Base-by-base conservation (phyloP, 2,329 filamentous ascomycete genomes). In the Stachybotrys chlorohalonatus region DNA sequence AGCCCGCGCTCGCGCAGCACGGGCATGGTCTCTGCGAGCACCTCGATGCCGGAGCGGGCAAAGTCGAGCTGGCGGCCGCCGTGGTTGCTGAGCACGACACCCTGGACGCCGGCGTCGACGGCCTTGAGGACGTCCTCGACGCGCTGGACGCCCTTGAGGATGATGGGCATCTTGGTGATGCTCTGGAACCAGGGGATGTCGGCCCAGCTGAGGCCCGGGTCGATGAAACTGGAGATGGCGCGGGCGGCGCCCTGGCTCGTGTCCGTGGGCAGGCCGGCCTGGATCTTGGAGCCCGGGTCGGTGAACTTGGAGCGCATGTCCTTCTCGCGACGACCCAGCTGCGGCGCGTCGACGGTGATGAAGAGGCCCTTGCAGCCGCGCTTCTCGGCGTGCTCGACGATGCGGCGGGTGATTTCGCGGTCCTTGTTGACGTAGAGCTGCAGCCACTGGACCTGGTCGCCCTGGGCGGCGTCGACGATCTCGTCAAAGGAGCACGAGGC, bases 381-480 rank as follows among this genome's bases (percentile, higher is more conserved):
- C 66, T 77, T 77, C 75, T 99, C 94, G 57, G 94, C 94, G 72
- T 97, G 90, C 73, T 93, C 72, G 51, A 99, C 88, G 62, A 99
- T 97, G 59, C 83, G 83, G 72, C 89, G 84, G 8, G 94, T 99
- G 70, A 99, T 93, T 36, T 80, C 82, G 55, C 94, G 87, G 75
- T 99, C 88, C 71, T 95, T 94, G 81, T 99, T 99, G 63, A 99
- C 90, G 73, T 96, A 95, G 1, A 99, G 83, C 74, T 99, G 94
- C 61, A 99, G 78, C 94, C 94, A 99, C 73, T 97, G 94, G 5
- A 91, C 84, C 71, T 96, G 92, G 58, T 87, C 86, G 49, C 82
- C 88, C n/a, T 58, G 55, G 32, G 80, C 82, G 16, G 92, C 94
- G 70, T 97, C 94, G 60, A 95, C 78, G 56, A 99, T 96, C 73